phyloP scores from a whole-genome alignment of 2,329 filamentous ascomycete species.

The Fusarium lyarnte region DNA sequence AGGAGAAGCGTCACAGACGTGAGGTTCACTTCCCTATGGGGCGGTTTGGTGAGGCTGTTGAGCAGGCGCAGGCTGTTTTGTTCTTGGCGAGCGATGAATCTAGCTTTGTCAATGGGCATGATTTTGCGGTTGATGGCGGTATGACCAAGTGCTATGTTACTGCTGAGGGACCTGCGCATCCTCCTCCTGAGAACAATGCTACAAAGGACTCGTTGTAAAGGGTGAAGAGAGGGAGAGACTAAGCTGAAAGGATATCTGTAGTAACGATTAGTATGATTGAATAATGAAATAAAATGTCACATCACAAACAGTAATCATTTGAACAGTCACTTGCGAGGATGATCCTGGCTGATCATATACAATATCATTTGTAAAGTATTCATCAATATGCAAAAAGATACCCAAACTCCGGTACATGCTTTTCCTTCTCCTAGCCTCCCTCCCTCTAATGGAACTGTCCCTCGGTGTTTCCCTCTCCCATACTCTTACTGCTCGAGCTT shows the following conservation, averaged over 20 bases:
- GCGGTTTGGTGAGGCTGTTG: constrained; percentile 90
- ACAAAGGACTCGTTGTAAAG: constrained; percentile 54
- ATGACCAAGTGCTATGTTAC: constrained; percentile 93
- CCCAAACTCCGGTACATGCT: constrained; percentile 43
- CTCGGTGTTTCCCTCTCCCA: constrained; percentile 96
- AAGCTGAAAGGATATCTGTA: not conserved
- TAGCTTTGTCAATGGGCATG: constrained; percentile 88
- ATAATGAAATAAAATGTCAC: constrained; percentile 25
- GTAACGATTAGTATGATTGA: constrained; percentile 33
- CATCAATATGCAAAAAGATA: constrained; percentile 17
- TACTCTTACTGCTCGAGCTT: constrained; percentile 87
- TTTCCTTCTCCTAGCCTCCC: constrained; percentile 28
- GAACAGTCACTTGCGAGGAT: constrained; percentile 11
- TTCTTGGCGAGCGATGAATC: constrained; percentile 90
- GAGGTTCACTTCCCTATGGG: constrained; percentile 91
- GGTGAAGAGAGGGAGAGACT: not conserved
- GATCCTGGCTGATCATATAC: constrained; percentile 9
- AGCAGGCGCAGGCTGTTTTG: constrained; percentile 89
- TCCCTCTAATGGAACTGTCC: constrained; percentile 63
- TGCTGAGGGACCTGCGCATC: constrained; percentile 65
- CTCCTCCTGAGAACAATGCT: constrained; percentile 70
- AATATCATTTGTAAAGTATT: constrained; percentile 30
- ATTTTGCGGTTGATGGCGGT: constrained; percentile 95
- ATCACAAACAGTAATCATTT: not conserved
- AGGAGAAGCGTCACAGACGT: constrained; percentile 80